These are phyloP conservation scores for Cicer cuneatum DNA, from an alignment of 306 rosid genomes.

Conservation along the genomic window DNA sequence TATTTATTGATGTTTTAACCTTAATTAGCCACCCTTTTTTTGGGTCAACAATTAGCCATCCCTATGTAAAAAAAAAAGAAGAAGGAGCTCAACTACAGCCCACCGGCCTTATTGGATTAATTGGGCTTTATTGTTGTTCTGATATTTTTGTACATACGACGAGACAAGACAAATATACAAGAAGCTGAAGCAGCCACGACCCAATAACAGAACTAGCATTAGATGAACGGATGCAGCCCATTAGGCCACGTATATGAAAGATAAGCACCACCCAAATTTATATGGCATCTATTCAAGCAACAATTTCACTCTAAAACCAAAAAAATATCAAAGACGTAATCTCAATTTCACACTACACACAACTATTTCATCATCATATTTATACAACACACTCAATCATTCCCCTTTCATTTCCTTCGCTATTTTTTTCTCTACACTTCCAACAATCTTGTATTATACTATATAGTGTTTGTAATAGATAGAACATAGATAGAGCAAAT, in stretches of 20 bases:
- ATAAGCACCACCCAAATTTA: slow-evolving; percentile 41
- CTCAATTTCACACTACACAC: neutral
- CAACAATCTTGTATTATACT: slow-evolving; percentile 1
- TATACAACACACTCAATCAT: neutral
- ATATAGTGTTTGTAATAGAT: too few species aligned
- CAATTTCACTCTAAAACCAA: neutral
- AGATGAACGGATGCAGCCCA: slow-evolving; percentile 39
- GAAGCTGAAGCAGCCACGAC: slow-evolving; percentile 17
- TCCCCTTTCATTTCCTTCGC: neutral
- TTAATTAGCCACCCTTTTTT: too few species aligned
- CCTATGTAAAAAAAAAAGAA: too few species aligned
- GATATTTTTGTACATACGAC: neutral
- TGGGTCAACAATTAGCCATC: too few species aligned
- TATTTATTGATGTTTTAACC: too few species aligned
- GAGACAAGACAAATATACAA: too few species aligned
- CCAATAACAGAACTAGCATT: neutral
- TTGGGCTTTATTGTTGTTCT: too few species aligned
- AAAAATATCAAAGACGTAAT: neutral
- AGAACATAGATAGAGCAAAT: neutral
- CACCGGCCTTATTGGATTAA: too few species aligned
- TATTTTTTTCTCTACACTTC: neutral
- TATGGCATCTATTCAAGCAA: slow-evolving; percentile 52
- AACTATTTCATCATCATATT: neutral
- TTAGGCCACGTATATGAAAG: slow-evolving; percentile 52
- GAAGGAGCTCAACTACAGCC: too few species aligned